phyloP scores from a whole-genome alignment of 371 early-diverging fungal genomes.

The Haplosporangium sp. region DNA sequence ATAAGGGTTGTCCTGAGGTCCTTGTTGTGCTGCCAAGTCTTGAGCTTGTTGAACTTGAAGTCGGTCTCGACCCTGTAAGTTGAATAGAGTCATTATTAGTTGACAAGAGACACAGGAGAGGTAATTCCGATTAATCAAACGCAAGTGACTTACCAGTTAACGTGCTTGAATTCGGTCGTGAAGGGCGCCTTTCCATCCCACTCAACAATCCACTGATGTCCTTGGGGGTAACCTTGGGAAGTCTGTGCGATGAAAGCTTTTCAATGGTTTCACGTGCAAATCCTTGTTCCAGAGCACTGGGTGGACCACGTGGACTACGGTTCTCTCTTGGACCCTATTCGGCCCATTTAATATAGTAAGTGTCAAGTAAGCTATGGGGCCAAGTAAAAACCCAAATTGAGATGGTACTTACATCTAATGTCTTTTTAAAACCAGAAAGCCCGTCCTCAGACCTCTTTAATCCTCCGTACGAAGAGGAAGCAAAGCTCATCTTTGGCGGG shows the following conservation, averaged over 20 bases:
- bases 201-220: conserved; percentile 50
- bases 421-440: conserved; percentile 38
- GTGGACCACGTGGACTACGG: conserved; percentile 46
- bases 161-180: conserved; percentile 8
- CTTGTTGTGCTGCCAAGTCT: conserved; percentile 19
- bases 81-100: not conserved
- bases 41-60: conserved; percentile 14
- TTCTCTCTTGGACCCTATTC: conserved; percentile 36
- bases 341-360: not conserved
- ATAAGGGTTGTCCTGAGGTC: conserved; percentile 17
- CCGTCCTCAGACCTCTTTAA: conserved; percentile 63
- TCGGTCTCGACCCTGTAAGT: conserved; percentile 24
- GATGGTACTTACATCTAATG: conserved; percentile 26
- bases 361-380: not conserved
- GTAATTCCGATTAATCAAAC: not conserved
- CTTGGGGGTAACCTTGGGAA: conserved; percentile 51
- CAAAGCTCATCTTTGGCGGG: conserved; percentile 71
- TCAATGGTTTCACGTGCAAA: conserved; percentile 52
- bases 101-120: not conserved
- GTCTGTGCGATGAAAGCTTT: conserved; percentile 39
- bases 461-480: conserved; percentile 65
- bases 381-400: too few relatives aligned
- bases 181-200: conserved; percentile 46
- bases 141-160: conserved; percentile 9
- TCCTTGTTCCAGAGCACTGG: conserved; percentile 51